phyloP scores from a whole-genome alignment of 805 yeast species.

The Saccharomycopsis malanga region DNA sequence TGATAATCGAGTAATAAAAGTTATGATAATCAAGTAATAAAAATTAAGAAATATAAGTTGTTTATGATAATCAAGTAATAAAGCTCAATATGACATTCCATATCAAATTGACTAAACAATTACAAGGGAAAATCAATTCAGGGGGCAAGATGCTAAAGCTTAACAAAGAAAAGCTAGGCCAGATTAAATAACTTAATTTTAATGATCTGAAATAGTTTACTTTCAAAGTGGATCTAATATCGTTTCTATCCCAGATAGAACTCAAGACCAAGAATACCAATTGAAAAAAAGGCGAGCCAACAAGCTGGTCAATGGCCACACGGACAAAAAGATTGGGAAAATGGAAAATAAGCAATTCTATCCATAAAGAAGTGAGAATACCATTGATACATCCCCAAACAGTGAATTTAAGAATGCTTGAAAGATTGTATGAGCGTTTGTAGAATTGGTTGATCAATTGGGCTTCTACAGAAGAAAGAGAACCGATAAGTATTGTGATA shows the following conservation, averaged over 20 bases:
- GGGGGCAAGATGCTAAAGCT: constrained; percentile 44
- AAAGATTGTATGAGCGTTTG: constrained; percentile 7
- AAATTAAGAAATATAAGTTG: background rate
- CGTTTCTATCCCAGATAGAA: constrained; percentile 49
- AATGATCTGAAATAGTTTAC: constrained; percentile 40
- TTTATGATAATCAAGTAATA: constrained; percentile 13
- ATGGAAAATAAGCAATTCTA: constrained; percentile 36
- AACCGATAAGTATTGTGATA: constrained; percentile 11
- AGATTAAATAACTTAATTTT: constrained; percentile 45
- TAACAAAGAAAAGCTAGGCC: constrained; percentile 52
- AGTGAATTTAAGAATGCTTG: constrained; percentile 37
- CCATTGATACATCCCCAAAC: constrained; percentile 61
- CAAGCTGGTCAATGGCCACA: constrained; percentile 44
- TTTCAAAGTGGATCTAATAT: constrained; percentile 28
- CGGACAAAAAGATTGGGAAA: constrained; percentile 34
- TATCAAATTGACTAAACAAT: constrained; percentile 47
- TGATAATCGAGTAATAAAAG: no score
- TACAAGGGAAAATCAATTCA: constrained; percentile 48
- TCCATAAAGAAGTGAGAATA: constrained; percentile 47
- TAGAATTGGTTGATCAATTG: constrained; percentile 21
- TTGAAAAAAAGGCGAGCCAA: constrained; percentile 53
- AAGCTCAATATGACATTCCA: constrained; percentile 50
- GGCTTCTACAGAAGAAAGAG: constrained; percentile 18
- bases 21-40: no score
- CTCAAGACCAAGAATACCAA: constrained; percentile 41